Base-by-base conservation (phyloP, 1,139 yeast species). In the Yamadazyma siamensis region DNA sequence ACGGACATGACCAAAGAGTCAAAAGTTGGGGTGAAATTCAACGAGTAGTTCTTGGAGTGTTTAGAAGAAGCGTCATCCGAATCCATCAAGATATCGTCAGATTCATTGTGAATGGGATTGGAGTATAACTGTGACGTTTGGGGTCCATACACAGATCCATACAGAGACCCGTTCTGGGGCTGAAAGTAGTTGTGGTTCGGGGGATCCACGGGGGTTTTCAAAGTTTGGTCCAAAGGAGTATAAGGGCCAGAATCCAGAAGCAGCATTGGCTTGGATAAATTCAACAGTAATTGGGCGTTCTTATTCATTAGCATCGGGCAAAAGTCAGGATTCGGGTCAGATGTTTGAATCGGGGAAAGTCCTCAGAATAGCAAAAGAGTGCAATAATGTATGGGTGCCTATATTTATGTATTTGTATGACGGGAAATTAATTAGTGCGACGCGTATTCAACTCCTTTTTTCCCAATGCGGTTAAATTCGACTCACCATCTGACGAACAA, bases 171-270 rank as follows among this genome's bases (percentile, higher is more conserved):
- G 10, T 18, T 18, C 20, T 18, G 20, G 7, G 7, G 20, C 7
- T 10, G 7, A 36, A 39, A 38, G 33, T 32, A 41, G 40, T 29
- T 35, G 41, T 34, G 37, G 28, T 28, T 31, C 13, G 55, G 64
- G 6, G 57, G 55, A 31, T 64, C 71, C 21, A 61, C 37, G 1
- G 75, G 75, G 4, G 75, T 68, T 27, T 47, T 53, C 31, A 65
- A 44, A 1, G 73, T 68, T 40, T 67, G 74, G 28, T 67, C 74
- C 30, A 65, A 49, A 10, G 75, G 75, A 2, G 75, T 68, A 41
- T 49, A 63, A n/a, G 75, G 75, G 2, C 46, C 44, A 16, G 55
- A 55, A 11, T 48, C 47, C 23, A 47, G 57, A 12, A 42, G 29
- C 29, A 45, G 35, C 19, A 57, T 49, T 11, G 62, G 48, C 41